Base-by-base conservation (phyloP, 768 basidiomycete species). In the Mycena latifolia region DNA sequence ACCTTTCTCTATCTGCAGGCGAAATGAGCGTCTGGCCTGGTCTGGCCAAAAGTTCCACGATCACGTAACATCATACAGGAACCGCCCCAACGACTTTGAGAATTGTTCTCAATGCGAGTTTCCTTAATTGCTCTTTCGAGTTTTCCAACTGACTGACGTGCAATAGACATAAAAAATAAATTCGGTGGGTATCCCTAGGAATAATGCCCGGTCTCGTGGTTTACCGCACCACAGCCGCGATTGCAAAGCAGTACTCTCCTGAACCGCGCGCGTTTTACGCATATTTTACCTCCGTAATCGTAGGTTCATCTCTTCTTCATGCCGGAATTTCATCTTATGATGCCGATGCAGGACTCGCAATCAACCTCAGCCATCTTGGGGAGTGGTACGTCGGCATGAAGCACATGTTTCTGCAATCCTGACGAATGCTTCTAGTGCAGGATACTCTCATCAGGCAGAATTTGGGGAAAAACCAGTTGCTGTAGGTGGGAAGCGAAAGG, bases 211-310 rank as follows among this genome's bases (percentile, higher is more conserved):
- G 29, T 35, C 17, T 7, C 15, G 27, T 18, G 22, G 20, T n/a
- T 35, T 48, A 45, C 22, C 27, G 18, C 52, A 2, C 63, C 71
- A 51, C 69, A 86, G 82, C 77, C 43, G 77, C 74, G 27, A 82
- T 89, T 55, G 82, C 84, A 59, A 90, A 84, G 72, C 85, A 90
- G 55, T 78, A 85, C 64, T 89, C 89, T 2, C 85, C 84, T n/a
- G 78, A 80, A 31, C 75, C 82, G n/a, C 82, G 90, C 55, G 76
- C 84, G 6, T 90, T 90, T 69, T 92, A 90, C 72, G 88, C 85
- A 69, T 91, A 92, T 75, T 83, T 92, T 66, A 93, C 92, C 14
- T 85, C 87, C 3, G 89, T 91, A 58, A 92, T 88, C 54, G 91
- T 92, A 64, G 66, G 86, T 80, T 10, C 54, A 55, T 45, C 53